Evolutionary conservation across 2,329 filamentous ascomycete species (phyloP), one percentile per base, ranked within the genome.

Genomic region (Stagonosporopsis cucurbitacearum): DNA sequence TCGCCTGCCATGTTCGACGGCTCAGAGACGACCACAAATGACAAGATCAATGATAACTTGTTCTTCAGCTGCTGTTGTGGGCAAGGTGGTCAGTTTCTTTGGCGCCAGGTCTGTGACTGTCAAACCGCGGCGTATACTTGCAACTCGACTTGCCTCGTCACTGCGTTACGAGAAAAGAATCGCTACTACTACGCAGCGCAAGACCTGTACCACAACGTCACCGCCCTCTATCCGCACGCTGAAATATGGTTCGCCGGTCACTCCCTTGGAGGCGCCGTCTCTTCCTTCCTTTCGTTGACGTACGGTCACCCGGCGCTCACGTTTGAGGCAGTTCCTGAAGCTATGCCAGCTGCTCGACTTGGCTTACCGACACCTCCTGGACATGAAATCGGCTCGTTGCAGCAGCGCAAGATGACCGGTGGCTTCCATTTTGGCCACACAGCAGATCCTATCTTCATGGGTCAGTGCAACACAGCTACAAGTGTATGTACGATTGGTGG

Each of bases 31-130:
- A 98, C 94, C 0, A 96, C 92, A 23, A 96, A 96, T 65, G 95
- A 99, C 79, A 99, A 99, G 79, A 82, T 93, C 69, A 99, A 98
- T 74, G 95, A 99, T 77, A 99, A 99, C 72, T 82, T 99, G 9
- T 96, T 96, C 77, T 97, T 97, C 79, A 96, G 93, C 71, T 99
- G 95, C 78, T 99, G 95, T 76, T 99, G 95, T 77, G 95, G 87
- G 4, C 92, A 97, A 77, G 93, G 96, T 67, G 92, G 93, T 0
- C 91, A 92, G 62, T 92, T 88, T 78, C 86, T 92, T 15, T 97
- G 92, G 88, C 88, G 90, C 58, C 89, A 96, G 72, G 92, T 96
- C 52, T 99, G 95, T 77, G 90, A 96, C 74, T 99, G 95, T 73
- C 91, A 92, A 59, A 91, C 90, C 1, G 86, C 87, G 11, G 91